These are phyloP conservation scores for Metarhizium guizhouense DNA, from an alignment of 2,329 filamentous ascomycete genomes.

Conservation along the genomic window DNA sequence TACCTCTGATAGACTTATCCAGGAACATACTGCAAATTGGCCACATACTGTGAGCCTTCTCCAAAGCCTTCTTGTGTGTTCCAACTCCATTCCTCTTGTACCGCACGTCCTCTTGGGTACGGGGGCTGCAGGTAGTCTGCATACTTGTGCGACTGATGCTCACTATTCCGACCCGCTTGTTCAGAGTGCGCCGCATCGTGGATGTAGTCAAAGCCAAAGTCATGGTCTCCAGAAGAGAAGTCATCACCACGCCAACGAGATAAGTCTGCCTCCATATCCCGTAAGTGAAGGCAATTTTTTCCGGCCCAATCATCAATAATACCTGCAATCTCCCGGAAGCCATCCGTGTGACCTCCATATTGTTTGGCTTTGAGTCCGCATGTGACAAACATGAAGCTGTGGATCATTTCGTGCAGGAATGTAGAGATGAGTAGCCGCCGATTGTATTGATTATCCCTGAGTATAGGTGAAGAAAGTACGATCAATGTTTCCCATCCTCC, in stretches of 20 bases:
- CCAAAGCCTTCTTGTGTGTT: constrained; percentile 24
- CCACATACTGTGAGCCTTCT: constrained; percentile 14
- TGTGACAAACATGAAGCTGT: constrained; percentile 55
- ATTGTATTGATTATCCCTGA: constrained; percentile 47
- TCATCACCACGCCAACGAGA: constrained; percentile 37
- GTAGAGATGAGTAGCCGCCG: constrained; percentile 53
- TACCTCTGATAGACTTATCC: background rate
- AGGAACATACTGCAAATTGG: constrained; percentile 22
- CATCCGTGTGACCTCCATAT: constrained; percentile 50
- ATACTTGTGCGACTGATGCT: background rate
- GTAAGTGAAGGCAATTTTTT: constrained; percentile 41
- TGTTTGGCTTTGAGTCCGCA: constrained; percentile 49
- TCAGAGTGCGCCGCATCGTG: background rate
- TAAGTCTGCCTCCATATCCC: constrained; percentile 54
- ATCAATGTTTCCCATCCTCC: constrained; percentile 55
- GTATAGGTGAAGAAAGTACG: constrained; percentile 49
- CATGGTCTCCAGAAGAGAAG: background rate
- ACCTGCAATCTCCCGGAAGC: constrained; percentile 48
- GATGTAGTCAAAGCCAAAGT: background rate
- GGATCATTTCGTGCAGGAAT: constrained; percentile 58
- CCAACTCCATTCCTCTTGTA: constrained; percentile 24
- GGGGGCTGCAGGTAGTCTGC: background rate
- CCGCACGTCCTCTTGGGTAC: constrained; percentile 3
- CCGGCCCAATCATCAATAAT: constrained; percentile 56
- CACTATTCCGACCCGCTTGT: background rate